Conservation (phyloP, 768 basidiomycete species). For the Fomitopsis pulvina region DNA sequence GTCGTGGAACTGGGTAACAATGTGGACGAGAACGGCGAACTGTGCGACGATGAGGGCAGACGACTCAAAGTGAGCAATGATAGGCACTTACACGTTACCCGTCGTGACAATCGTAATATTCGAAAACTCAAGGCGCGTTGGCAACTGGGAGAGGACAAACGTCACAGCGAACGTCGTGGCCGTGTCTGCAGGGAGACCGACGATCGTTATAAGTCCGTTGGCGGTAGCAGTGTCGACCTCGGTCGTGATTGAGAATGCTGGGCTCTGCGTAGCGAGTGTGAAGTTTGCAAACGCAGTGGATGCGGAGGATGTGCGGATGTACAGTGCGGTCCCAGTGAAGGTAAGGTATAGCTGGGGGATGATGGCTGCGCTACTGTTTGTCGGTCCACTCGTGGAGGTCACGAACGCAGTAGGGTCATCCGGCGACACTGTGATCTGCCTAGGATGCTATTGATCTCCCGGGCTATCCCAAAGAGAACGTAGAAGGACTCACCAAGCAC, state of each 20-base stretch:
- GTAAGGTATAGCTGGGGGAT: conserved; percentile 16
- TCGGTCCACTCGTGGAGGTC: conserved; percentile 15
- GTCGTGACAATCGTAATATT: conserved; percentile 14
- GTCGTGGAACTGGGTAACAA: conserved; percentile 9
- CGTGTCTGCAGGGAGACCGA: conserved; percentile 13
- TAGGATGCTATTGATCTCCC: neutral
- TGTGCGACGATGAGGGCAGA: neutral
- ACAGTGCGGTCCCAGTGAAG: conserved; percentile 11
- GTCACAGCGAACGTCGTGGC: conserved; percentile 15
- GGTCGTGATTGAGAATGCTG: conserved; percentile 11
- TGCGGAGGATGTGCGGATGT: conserved; percentile 9
- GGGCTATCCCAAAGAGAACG: neutral
- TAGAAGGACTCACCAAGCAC: conserved; percentile 13
- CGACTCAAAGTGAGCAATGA: neutral
- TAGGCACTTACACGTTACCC: conserved; percentile 11
- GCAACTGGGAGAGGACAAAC: conserved; percentile 3
- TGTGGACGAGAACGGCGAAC: conserved; percentile 14
- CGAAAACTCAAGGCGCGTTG: conserved; percentile 10
- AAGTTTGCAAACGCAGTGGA: conserved; percentile 15
- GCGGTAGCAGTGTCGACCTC: conserved; percentile 13
- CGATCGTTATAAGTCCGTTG: conserved; percentile 9
- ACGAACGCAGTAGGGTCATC: conserved; percentile 10
- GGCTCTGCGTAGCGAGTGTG: conserved; percentile 11
- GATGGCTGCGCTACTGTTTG: conserved; percentile 8
- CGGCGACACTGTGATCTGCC: conserved; percentile 11